Base-by-base conservation (phyloP, 495 filamentous ascomycete species). In the Penicillium steckii region DNA sequence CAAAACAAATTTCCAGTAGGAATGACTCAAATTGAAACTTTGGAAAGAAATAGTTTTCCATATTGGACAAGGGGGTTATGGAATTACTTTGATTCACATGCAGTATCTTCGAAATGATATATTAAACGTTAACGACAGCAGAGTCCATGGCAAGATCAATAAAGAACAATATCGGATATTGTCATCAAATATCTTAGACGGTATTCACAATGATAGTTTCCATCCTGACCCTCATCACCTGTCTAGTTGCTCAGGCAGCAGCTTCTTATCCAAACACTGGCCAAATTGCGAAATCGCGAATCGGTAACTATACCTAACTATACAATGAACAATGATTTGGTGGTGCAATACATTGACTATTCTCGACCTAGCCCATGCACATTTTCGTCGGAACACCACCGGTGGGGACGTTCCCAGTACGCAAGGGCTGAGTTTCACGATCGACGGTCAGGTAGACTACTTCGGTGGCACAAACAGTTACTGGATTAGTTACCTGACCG, bases 401-500 rank as follows among this genome's bases (percentile, higher is more conserved):
- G 24, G 40, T 8, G 17, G 13, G 2, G 33, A 38, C 33, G 33
- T 19, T 38, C 33, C 33, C n/a, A 18, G 33, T 38, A 38, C 33
- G 1, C 43, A 18, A 30, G 15, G 23, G 3, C 9, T 27, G 5
- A 45, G 24, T 44, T 44, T 26, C 41, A 74, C 68, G 44, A 81
- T 88, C 57, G 81, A 86, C 61, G 83, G 83, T 17, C 58, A 79
- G 54, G 82, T 79, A 5, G 72, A 74, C 52, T 83, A 85, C 68
- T 87, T 77, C 60, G 81, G 84, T 2, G 87, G 87, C 13, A 86
- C 84, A 5, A 91, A 91, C 67, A 70, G 79, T 40, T 91, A 90
- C 74, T 91, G 85, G 86, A 80, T 89, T 55, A 71, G 77, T 18
- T 89, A 88, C 71, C 77, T 89, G 21, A 80, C 73, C 21, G 81